Evolutionary conservation across 2,329 filamentous ascomycete species (phyloP), one percentile per base, ranked within the genome.

Genomic region (Fusarium sp.): DNA sequence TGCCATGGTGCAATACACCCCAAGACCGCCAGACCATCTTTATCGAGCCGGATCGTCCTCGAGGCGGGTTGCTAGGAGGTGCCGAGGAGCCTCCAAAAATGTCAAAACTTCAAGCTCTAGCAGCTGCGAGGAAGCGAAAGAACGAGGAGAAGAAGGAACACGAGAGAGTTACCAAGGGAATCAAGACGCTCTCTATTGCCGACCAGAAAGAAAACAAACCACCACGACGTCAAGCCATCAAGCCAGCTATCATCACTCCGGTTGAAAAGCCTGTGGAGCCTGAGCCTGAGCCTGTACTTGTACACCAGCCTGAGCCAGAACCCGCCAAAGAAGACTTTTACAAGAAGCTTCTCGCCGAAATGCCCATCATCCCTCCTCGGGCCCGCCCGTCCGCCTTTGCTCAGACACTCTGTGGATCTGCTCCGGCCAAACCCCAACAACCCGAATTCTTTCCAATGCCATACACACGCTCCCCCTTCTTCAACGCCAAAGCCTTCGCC

Each of bases 91-190:
- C 85, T n/a, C 88, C 90, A 4, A 97, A 95, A 79, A 88, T 94
- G 83, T 97, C 96, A 6, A 99, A 99, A 79, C 87, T 99, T 54
- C 96, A 97, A 77, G 95, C 95, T 57, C 86, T 99, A 48, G 95
- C 96, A 61, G 95, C 95, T 37, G 93, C 94, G 64, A 89, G 95
- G 32, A 95, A 95, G 81, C 95, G 94, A 83, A 97, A 95, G 82
- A 92, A 91, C 16, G 92, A 91, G 34, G 91, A 92, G 43, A 91
- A 89, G 76, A 85, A 82, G 59, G 81, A 78, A n/a, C 57, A 76
- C 5, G 25, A 68, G 5, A 77, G 77, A n/a, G 60, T 78, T 13
- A 78, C 81, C 65, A 76, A 70, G 32, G 80, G 77, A 20, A 70
- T 84, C 9, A 75, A 78, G 54, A 78, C 79, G 10, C 76, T 84